phyloP scores from a whole-genome alignment of 805 yeast genomes.

The Kodamaea fukazawae region DNA sequence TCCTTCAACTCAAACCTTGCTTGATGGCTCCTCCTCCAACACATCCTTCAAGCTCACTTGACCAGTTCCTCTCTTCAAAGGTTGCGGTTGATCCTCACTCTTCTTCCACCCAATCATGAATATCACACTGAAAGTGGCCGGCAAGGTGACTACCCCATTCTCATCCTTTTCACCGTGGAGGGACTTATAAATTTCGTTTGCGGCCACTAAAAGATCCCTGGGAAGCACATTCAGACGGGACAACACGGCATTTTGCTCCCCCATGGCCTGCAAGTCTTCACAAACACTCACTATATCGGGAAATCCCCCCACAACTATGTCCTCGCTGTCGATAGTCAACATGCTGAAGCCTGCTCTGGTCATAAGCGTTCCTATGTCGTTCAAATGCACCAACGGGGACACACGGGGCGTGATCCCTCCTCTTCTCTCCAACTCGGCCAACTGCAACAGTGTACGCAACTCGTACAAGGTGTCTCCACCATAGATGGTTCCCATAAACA shows the following conservation, averaged over 20 bases:
- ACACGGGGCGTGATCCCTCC: conserved; percentile 82
- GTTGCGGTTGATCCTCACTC: conserved; percentile 65
- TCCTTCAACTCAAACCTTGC: neutral
- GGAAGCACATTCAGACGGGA: conserved; percentile 40
- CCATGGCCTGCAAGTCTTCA: conserved; percentile 76
- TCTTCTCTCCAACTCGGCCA: conserved; percentile 75
- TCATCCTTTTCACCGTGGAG: conserved; percentile 66
- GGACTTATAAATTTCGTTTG: conserved; percentile 68
- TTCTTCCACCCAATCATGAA: conserved; percentile 91
- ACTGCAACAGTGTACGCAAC: conserved; percentile 71
- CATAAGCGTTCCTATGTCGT: conserved; percentile 70
- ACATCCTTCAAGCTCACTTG: conserved; percentile 67
- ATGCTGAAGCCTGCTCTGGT: conserved; percentile 76
- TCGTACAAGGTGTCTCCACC: conserved; percentile 88
- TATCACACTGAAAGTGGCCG: conserved; percentile 75
- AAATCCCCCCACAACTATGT: conserved; percentile 68
- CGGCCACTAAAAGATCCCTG: conserved; percentile 67
- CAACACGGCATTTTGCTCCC: conserved; percentile 74
- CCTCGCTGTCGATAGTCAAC: conserved; percentile 82
- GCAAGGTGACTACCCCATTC: conserved; percentile 48
- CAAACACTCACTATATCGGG: conserved; percentile 68
- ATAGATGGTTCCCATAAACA: conserved; percentile 76
- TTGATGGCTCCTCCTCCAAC: neutral
- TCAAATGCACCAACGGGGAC: conserved; percentile 75
- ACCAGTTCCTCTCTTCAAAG: conserved; percentile 70